phyloP scores from a whole-genome alignment of 305 asterid species.

The Fraxinus angustifolia region DNA sequence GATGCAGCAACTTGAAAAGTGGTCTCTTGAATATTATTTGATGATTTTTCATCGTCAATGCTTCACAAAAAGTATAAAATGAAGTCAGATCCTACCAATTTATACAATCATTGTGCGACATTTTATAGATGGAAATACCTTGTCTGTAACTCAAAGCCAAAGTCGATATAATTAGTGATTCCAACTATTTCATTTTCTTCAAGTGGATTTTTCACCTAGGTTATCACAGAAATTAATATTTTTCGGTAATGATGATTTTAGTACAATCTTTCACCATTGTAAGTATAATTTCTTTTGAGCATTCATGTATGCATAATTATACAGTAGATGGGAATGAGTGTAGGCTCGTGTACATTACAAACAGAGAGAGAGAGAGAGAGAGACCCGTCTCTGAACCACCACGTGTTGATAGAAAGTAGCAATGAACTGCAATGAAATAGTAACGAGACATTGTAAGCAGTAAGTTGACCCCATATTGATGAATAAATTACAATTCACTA shows the following conservation, averaged over 20 bases:
- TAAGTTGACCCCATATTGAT: slow-evolving; percentile 11
- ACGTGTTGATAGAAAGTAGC: slow-evolving; percentile 93
- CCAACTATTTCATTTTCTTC: slow-evolving; percentile 85
- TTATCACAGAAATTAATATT: slow-evolving; percentile 14
- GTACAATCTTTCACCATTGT: not conserved
- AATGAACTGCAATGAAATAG: slow-evolving; percentile 60
- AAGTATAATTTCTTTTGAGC: not conserved
- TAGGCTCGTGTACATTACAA: not conserved
- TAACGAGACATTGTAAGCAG: slow-evolving; percentile 21
- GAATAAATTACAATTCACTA: not conserved
- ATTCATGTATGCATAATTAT: not conserved
- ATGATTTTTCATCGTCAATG: slow-evolving; percentile 48
- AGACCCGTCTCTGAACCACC: slow-evolving; percentile 91
- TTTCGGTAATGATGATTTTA: slow-evolving; percentile 16
- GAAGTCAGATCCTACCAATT: slow-evolving; percentile 16
- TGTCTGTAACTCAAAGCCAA: slow-evolving; percentile 85
- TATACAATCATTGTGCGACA: not conserved
- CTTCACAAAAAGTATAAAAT: slow-evolving; percentile 33
- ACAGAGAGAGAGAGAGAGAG: slow-evolving; percentile 19
- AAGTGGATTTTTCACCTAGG: slow-evolving; percentile 73
- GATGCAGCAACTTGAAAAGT: slow-evolving; percentile 88
- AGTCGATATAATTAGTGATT: slow-evolving; percentile 84
- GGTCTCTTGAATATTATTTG: slow-evolving; percentile 58
- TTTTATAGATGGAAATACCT: slow-evolving; percentile 39
- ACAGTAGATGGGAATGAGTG: not conserved